These are phyloP conservation scores for Lasiosphaeriaceae sp. DNA, from an alignment of 495 filamentous ascomycete species.

Conservation along the genomic window DNA sequence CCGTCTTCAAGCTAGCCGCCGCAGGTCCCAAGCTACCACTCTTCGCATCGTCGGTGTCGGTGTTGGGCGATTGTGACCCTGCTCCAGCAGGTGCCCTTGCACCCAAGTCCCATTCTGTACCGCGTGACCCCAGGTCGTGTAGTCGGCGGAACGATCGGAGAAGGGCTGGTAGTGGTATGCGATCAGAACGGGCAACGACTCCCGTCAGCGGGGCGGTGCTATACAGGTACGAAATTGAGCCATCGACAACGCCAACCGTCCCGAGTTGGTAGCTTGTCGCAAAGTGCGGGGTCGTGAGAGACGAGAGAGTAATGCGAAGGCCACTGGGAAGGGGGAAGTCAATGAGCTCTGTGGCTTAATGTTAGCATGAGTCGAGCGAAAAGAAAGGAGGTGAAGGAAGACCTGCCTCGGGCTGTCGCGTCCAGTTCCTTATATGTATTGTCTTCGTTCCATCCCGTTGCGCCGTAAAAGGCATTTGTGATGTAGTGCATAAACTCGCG, in stretches of 20 bases:
- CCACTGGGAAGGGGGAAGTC: slow-evolving; percentile 79
- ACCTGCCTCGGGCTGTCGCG: slow-evolving; percentile 73
- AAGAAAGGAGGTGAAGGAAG: not conserved
- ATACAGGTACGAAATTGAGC: slow-evolving; percentile 88
- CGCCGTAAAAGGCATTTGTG: slow-evolving; percentile 84
- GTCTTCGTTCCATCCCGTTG: slow-evolving; percentile 85
- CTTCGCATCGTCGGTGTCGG: not conserved
- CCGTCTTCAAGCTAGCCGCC: not conserved
- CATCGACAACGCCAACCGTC: slow-evolving; percentile 80
- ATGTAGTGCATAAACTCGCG: slow-evolving; percentile 98
- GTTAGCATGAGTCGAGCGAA: not conserved
- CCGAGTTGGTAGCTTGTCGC: slow-evolving; percentile 87
- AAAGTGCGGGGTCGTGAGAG: slow-evolving; percentile 84
- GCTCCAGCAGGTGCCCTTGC: not conserved
- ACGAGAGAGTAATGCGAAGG: slow-evolving; percentile 79
- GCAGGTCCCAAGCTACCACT: not conserved
- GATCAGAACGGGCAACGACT: slow-evolving; percentile 43
- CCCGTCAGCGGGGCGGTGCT: slow-evolving; percentile 67
- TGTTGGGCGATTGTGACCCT: not conserved
- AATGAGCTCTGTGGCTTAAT: slow-evolving; percentile 59
- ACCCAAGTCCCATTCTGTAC: slow-evolving; percentile 4
- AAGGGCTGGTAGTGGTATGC: slow-evolving; percentile 44
- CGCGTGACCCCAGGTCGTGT: slow-evolving; percentile 30
- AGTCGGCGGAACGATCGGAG: slow-evolving; percentile 42
- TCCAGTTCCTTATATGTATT: slow-evolving; percentile 89